Percentiles rank a stretch among this genome's conserved stretches.
These are phyloP conservation scores for Talinum fruticosum DNA, from an alignment of 148 eudicot genomes.

Conservation along the genomic window DNA sequence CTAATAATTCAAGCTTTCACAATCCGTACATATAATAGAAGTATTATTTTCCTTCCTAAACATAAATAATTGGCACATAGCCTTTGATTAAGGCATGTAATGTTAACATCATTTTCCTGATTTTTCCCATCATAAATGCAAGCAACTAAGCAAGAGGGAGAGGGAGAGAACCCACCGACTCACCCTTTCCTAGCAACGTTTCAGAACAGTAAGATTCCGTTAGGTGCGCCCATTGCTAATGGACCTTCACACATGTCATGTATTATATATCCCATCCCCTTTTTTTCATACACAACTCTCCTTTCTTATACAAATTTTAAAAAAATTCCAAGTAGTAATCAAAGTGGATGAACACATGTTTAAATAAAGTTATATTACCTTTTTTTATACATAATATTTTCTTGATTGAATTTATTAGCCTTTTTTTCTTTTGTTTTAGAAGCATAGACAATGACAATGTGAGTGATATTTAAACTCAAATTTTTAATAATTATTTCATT, in stretches of 20 bases:
- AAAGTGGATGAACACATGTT: neutral
- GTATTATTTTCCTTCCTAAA: neutral
- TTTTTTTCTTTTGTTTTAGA: too few species aligned
- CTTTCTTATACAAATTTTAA: neutral
- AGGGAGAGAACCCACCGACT: constrained; percentile 10
- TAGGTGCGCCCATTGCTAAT: neutral
- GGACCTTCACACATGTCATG: neutral
- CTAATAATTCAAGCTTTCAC: too few species aligned
- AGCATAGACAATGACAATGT: too few species aligned
- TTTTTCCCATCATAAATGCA: neutral
- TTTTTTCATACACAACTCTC: neutral
- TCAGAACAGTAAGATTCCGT: neutral
- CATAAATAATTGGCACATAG: neutral
- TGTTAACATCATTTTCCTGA: constrained; percentile 3
- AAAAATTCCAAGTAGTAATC: neutral
- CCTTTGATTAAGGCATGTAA: neutral
- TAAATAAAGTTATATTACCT: too few species aligned
- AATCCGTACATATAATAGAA: too few species aligned
- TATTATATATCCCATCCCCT: neutral
- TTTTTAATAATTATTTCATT: too few species aligned
- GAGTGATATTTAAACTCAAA: too few species aligned
- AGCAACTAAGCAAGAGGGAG: too few species aligned
- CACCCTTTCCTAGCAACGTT: neutral
- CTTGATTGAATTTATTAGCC: too few species aligned
- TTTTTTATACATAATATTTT: too few species aligned